These are phyloP conservation scores for Colletotrichum simmondsii DNA, from an alignment of 2,329 filamentous ascomycete species.

Conservation along the genomic window DNA sequence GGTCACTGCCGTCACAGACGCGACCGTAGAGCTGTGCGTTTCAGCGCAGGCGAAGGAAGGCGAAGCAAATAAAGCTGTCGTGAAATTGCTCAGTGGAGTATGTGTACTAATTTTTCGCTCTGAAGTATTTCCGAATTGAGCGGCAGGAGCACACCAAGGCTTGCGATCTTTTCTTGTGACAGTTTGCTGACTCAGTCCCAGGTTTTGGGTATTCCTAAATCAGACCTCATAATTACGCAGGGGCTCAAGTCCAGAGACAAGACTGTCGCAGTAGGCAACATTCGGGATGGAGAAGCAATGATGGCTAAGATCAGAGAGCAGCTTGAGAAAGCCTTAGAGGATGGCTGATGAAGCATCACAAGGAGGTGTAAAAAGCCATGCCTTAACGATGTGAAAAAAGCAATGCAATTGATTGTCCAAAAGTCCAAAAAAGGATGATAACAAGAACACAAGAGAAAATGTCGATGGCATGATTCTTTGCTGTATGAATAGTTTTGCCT, in stretches of 20 bases:
- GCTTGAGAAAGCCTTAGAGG: conserved; percentile 33
- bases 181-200: conserved; percentile 40
- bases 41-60: conserved; percentile 73
- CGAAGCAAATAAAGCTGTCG: conserved; percentile 75
- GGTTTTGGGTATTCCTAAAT: conserved; percentile 71
- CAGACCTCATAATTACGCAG: conserved; percentile 69
- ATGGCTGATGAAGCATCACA: not conserved
- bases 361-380: no score
- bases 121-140: not conserved
- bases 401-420: no score
- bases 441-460: no score
- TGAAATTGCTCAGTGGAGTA: conserved; percentile 71
- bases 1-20: conserved; percentile 64
- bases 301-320: conserved; percentile 38
- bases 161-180: not conserved
- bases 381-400: no score
- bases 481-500: no score
- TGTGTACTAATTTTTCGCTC: conserved; percentile 23
- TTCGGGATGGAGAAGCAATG: conserved; percentile 44
- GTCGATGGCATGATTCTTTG: no score
- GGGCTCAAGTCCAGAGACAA: conserved; percentile 75
- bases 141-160: not conserved
- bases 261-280: conserved; percentile 58
- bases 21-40: conserved; percentile 72
- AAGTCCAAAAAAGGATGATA: no score